Base-by-base conservation (phyloP, 2,329 filamentous ascomycete genomes). In the Pyrenochaeta sp. region DNA sequence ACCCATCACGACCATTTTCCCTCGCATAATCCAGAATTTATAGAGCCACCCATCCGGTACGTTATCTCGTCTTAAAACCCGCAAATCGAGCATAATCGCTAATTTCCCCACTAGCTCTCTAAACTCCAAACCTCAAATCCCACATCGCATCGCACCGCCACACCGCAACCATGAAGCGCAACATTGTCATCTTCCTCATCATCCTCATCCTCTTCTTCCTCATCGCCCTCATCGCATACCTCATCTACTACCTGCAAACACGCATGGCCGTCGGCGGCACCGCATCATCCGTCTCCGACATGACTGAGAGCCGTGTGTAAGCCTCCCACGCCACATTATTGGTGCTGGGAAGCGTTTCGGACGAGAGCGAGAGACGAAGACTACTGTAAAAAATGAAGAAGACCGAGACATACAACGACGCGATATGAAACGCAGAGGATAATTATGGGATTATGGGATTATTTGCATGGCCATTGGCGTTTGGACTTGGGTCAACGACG, bases 201-300 rank as follows among this genome's bases (percentile, higher is more conserved):
- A 74, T 79, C 64, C 71, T 79, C 57, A 72, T 79, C 64, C 76
- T 79, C 59, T 78, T 79, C 70, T 69, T 78, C 60, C 68, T 78
- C 36, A 74, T 79, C 38, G 74, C 73, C 20, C 60, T 76, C 19
- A 76, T 79, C 64, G 77, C 71, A 31, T 78, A 78, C 65, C 53
- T 68, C 30, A 78, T 79, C 63, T 79, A 76, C 69, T 75, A 73
- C 63, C 69, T 76, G 29, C 75, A 77, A 58, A 74, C 70, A 9
- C 65, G 71, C 28, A 72, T 73, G 69, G 61, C 67, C 0, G 67
- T 72, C 13, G 69, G 67, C 48, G 66, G 64, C 31, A 65, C 60
- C 3, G 58, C 60, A 7, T 53, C 60, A 13, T 56, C 49, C 7
- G 63, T 63, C 17, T 65, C 60, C 24, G 68, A 71, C 23, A 64